Evolutionary conservation across 208 protist species (phyloP), one percentile per base, ranked within the genome.

Genomic region (Leishmania mexicana): DNA sequence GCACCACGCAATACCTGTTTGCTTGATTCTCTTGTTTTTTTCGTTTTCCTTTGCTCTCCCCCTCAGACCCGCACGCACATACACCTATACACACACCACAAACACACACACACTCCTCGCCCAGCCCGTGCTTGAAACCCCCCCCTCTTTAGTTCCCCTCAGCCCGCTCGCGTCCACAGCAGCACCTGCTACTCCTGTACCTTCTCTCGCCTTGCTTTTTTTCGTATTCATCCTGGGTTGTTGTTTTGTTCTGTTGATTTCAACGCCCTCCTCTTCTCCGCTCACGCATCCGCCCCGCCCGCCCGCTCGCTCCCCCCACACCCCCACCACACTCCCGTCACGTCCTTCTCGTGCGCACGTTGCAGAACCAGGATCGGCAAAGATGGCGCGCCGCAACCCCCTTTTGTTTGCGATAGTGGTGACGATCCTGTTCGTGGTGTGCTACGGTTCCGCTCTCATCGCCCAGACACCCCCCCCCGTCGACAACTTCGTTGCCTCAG

Each of bases 311-410:
- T 35, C 31, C 31, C 0, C 31, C 31, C 31, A 35, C 31, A 35
- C 31, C 31, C 31, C 31, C 31, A 35, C 31, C 31, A 35, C 31
- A 35, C 31, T 35, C 68, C 68, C 42, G 68, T 73, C 19, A 51
- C 42, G 24, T 53, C 19, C 49, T 73, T 24, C 68, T 17, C 24
- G 40, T 51, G 6, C 68, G 49, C 24, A 54, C 45, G 40, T 74
- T 31, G 24, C 35, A 3, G 2, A 76, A 62, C 28, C 17, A 60
- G 15, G 8, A 60, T 60, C 45, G 31, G n/a, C 45, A 45, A 80
- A 67, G 47, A 85, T 85, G 82, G 75, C 75, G 70, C 72, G 62
- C 60, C 54, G 71, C 17, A 85, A 79, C 62, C 49, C 82, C n/a
- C 47, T 85, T 47, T 24, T 85, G 60, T 85, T 75, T 42, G 28